Base-by-base conservation (phyloP, 164 flowering plant genomes). In the Magnolia kwangsiensis region DNA sequence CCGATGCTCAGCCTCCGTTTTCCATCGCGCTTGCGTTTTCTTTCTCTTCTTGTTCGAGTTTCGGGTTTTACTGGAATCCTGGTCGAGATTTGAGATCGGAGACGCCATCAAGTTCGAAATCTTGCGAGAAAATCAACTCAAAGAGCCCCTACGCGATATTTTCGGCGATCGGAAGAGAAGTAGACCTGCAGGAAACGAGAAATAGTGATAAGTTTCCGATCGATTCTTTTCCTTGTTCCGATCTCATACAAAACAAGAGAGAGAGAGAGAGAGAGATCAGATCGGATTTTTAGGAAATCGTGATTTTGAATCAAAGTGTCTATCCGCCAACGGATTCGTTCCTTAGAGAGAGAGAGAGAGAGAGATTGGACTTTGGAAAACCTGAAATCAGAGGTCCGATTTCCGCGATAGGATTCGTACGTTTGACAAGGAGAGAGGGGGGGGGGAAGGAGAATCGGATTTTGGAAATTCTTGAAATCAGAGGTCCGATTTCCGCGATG, bases 1-100 rank as follows among this genome's bases (percentile, higher is more conserved):
- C 69, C 82, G 88, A 23, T 89, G 88, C 59, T 87, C 83, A 1
- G 78, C 20, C 13, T 85, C 77, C 6, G 90, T 81, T 74, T 76
- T 88, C 86, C 86, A 84, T 74, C 67, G 71, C 29, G 76, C 19
- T 3, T 67, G 65, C 14, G 64, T 2, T 5, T 61, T 73, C 65
- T 29, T 72, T 72, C 49, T 72, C 73, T 76, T 11, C 61, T 55
- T 55, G 61, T 55, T 80, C 18, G 78, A 72, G 29, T 80, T 81
- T 51, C 75, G 9, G 5, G 71, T 50, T 78, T 72, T 80, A 13
- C 70, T 73, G 59, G 65, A 51, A 16, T 8, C 68, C 45, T 66
- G 49, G 3, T 69, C 75, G 19, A 45, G 71, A 76, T 78, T 83
- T 51, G 72, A 69, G 63, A 76, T 69, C 72, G 69, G 31, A 51